These are phyloP conservation scores for Penicillium simplicissimum DNA, from an alignment of 495 filamentous ascomycete species.

Conservation along the genomic window DNA sequence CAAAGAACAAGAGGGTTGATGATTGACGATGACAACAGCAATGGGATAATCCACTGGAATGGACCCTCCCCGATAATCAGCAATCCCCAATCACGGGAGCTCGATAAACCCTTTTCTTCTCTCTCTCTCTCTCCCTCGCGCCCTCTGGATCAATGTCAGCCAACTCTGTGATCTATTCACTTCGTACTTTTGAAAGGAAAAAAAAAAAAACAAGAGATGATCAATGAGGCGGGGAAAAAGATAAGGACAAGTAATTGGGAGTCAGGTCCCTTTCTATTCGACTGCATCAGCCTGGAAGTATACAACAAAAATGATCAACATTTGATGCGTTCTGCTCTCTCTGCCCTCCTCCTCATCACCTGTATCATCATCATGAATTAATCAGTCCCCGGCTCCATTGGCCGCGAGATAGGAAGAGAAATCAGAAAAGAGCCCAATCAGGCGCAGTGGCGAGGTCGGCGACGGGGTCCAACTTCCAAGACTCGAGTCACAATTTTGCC, in stretches of 20 bases:
- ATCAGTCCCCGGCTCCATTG: neutral
- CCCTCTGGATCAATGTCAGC: too few species aligned
- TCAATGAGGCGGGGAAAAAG: too few species aligned
- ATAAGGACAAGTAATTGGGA: neutral
- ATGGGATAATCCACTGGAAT: slow-evolving; percentile 20
- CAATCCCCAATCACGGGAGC: slow-evolving; percentile 1
- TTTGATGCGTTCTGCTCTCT: neutral
- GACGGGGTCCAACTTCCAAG: neutral
- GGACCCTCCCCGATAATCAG: neutral
- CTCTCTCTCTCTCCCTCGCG: too few species aligned
- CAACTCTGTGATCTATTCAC: neutral
- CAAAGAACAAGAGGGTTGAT: slow-evolving; percentile 1
- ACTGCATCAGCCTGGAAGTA: neutral
- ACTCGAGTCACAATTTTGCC: neutral
- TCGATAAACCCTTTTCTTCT: neutral
- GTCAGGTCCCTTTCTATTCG: neutral
- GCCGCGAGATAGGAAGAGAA: neutral
- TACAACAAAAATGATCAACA: neutral
- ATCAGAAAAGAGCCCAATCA: neutral
- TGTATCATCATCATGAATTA: slow-evolving; percentile 1
- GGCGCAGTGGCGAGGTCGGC: neutral
- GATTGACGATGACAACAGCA: slow-evolving; percentile 22
- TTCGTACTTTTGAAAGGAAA: neutral
- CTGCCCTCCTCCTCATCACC: neutral
- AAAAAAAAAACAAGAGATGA: neutral